Base-by-base conservation (phyloP, 208 protist species). In the Leishmania guyanensis region DNA sequence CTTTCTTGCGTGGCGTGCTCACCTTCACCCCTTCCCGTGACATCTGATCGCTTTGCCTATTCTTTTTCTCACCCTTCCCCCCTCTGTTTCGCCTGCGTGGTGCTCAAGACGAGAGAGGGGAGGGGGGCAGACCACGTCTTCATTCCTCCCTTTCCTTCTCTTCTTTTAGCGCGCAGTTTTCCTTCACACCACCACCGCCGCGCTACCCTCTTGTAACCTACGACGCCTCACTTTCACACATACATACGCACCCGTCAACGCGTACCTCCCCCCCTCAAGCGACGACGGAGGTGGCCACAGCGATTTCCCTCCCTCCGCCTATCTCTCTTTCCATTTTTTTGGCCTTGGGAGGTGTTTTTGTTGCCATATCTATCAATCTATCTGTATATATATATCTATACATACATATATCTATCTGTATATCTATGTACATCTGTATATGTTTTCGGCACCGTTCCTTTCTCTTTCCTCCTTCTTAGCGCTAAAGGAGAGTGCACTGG, bases 31-130 rank as follows among this genome's bases (percentile, higher is more conserved):
- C 1, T 29, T 56, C 43, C 5, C n/a, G 16, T 66, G 70, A 65
- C 17, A 22, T 56, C 56, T 80, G 69, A 10, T 58, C 72, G 17
- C 50, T 51, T 43, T 36, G 33, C 16, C 56, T 56, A 77, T 77
- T 65, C 29, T 22, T 65, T 77, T 22, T 36, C 6, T 54, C 20
- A 8, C 29, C 39, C 22, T 3, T 62, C 0, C 56, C n/a, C n/a
- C 6, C 8, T 26, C 68, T 16, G 9, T 9, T 62, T 66, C 60
- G 29, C 60, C 1, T 14, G 60, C 60, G n/a, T 22, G n/a, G 5
- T 9, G 60, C 60, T 66, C 14, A 66, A 3, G 60, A 66, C 36
- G 36, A 39, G 36, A 39, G 36, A 39, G 36, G 1, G 36, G 60
- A 16, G 36, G 33, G n/a, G 60, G 22, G 33, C 16, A 39, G 60